Percentiles rank a stretch among this genome's conserved stretches.
Evolutionary conservation across 305 asterid genomes (phyloP).

Genomic region (Solanum hybrid): DNA sequence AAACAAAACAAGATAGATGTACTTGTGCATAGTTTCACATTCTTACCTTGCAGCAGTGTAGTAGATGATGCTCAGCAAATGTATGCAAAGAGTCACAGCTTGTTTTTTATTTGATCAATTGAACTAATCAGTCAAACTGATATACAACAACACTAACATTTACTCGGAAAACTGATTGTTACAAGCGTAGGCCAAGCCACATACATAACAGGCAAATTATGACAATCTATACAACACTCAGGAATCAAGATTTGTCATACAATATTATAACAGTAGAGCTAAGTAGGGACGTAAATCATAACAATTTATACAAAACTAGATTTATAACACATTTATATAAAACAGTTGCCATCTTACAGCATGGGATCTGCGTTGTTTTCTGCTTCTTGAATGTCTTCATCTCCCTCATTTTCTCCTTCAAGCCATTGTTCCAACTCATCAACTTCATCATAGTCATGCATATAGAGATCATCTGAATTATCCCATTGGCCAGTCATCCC

Average conservation of each 20-base stretch:
- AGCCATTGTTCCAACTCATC: constrained; percentile 88
- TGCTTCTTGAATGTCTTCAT: constrained; percentile 63
- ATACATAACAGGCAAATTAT: background rate
- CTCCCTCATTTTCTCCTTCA: constrained; percentile 43
- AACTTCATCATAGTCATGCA: constrained; percentile 60
- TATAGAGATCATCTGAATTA: constrained; percentile 34
- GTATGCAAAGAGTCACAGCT: background rate
- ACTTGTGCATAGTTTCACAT: background rate
- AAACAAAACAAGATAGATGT: background rate
- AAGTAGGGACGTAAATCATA: background rate
- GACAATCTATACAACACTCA: background rate
- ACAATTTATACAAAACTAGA: background rate
- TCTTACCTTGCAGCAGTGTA: background rate
- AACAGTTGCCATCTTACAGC: constrained; percentile 13
- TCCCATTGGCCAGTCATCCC: constrained; percentile 57
- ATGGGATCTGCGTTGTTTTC: constrained; percentile 21
- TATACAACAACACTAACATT: background rate
- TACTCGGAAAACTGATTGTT: background rate
- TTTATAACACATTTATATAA: background rate
- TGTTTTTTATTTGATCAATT: background rate
- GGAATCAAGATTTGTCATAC: background rate
- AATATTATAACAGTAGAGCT: background rate
- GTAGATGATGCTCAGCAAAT: background rate
- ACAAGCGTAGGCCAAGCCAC: background rate
- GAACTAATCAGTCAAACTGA: background rate